Evolutionary conservation across 176 grass and related monocot genomes (phyloP).

Genomic region (Microstegium vimineum): DNA sequence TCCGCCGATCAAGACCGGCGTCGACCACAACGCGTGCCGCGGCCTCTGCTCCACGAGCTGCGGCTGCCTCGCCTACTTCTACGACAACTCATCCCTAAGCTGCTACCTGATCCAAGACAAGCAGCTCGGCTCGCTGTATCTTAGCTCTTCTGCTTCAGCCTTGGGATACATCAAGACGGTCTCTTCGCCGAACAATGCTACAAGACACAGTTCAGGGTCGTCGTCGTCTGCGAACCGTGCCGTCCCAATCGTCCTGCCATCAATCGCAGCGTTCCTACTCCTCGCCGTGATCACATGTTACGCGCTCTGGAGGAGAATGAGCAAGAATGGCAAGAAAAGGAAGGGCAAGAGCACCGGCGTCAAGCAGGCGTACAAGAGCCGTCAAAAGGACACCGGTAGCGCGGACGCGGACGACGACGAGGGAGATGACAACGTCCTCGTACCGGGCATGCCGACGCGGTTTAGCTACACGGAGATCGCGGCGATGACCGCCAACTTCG

Average conservation of each 20-base stretch:
- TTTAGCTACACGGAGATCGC: constrained; percentile 60
- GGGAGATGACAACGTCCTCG: constrained; percentile 28
- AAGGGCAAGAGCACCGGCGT: constrained; percentile 6
- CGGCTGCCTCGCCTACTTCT: constrained; percentile 65
- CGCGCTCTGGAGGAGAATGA: constrained; percentile 28
- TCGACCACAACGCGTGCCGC: constrained; percentile 31
- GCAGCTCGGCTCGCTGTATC: constrained; percentile 62
- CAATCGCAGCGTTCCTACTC: constrained; percentile 41
- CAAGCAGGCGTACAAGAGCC: constrained; percentile 35
- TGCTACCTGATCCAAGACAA: constrained; percentile 53
- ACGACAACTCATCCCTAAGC: constrained; percentile 41
- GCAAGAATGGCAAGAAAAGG: constrained; percentile 1
- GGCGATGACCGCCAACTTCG: constrained; percentile 55
- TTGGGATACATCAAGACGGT: constrained; percentile 65
- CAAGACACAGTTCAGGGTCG: background rate
- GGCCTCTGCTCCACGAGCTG: constrained; percentile 65
- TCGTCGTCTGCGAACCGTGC: constrained; percentile 21
- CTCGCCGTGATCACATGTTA: constrained; percentile 11
- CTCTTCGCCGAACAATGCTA: background rate
- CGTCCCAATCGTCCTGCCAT: constrained; percentile 56
- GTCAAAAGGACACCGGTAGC: constrained; percentile 26
- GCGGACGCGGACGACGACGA: constrained; percentile 32
- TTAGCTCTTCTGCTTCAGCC: background rate
- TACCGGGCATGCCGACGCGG: constrained; percentile 67
- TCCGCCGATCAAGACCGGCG: constrained; percentile 29